Evolutionary conservation across 2,329 filamentous ascomycete species (phyloP).

Genomic region (Xylariaceae sp.): DNA sequence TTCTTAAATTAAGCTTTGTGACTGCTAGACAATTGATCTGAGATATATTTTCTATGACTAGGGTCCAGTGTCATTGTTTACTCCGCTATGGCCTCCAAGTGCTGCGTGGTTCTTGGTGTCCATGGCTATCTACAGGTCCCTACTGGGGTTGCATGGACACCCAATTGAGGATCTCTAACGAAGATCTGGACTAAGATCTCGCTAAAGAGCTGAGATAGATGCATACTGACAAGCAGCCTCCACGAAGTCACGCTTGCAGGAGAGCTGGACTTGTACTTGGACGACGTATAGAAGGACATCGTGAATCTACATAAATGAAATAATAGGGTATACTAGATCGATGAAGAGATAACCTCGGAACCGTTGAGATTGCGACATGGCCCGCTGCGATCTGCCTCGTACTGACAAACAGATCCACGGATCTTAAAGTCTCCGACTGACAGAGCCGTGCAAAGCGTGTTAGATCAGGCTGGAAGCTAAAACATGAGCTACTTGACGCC

Average conservation of each 20-base stretch:
- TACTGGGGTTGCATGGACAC: slow-evolving; percentile 1
- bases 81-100: no score
- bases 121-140: slow-evolving; percentile 6
- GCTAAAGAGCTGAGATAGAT: not conserved
- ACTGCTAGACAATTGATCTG: no score
- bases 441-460: not conserved
- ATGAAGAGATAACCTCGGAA: no score
- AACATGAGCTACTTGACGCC: slow-evolving; percentile 9
- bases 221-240: not conserved
- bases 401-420: slow-evolving; percentile 6
- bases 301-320: no score
- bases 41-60: no score
- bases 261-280: no score
- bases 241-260: not conserved
- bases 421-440: slow-evolving; percentile 9
- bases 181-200: slow-evolving; percentile 21
- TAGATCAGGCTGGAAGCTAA: slow-evolving; percentile 5
- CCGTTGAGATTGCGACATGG: no score
- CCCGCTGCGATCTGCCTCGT: not conserved
- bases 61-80: no score
- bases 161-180: slow-evolving; percentile 16
- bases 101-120: no score
- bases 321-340: no score
- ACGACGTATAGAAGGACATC: no score
- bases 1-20: no score